Conservation (phyloP, 768 basidiomycete species). For the Pleurotus sapidus region DNA sequence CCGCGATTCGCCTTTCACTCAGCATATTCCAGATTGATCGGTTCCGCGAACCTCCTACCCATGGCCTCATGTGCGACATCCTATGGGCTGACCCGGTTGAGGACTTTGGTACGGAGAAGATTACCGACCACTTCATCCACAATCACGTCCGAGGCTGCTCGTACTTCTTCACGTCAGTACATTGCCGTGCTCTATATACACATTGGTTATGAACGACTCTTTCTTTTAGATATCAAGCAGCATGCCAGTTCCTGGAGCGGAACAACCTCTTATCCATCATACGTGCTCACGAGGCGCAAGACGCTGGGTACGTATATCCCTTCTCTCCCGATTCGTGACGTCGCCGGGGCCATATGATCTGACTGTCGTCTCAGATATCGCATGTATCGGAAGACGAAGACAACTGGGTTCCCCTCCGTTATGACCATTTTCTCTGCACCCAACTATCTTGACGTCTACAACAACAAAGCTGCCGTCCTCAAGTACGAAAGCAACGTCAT, state of each 20-base stretch:
- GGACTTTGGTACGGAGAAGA: slow-evolving; percentile 95
- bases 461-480: slow-evolving; percentile 98
- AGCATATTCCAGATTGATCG: slow-evolving; percentile 74
- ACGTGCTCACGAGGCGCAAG: slow-evolving; percentile 97
- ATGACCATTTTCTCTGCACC: slow-evolving; percentile 99
- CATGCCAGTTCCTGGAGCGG: slow-evolving; percentile 94
- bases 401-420: slow-evolving; percentile 97
- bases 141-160: slow-evolving; percentile 97
- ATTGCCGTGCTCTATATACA: slow-evolving; percentile 52
- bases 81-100: slow-evolving; percentile 98
- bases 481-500: slow-evolving; percentile 99
- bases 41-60: slow-evolving; percentile 97
- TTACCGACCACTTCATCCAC: slow-evolving; percentile 84
- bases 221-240: slow-evolving; percentile 80
- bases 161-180: slow-evolving; percentile 88
- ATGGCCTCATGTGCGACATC: slow-evolving; percentile 98
- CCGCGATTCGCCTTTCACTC: background rate
- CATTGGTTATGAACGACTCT: background rate
- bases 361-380: slow-evolving; percentile 60
- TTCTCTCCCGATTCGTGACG: background rate
- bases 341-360: background rate
- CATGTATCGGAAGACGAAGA: slow-evolving; percentile 98
- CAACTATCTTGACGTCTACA: slow-evolving; percentile 97
- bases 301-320: slow-evolving; percentile 73
- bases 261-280: slow-evolving; percentile 97